These are phyloP conservation scores for Chalciporus piperatoides DNA, from an alignment of 1,284 basidiomycete genomes.

Conservation along the genomic window DNA sequence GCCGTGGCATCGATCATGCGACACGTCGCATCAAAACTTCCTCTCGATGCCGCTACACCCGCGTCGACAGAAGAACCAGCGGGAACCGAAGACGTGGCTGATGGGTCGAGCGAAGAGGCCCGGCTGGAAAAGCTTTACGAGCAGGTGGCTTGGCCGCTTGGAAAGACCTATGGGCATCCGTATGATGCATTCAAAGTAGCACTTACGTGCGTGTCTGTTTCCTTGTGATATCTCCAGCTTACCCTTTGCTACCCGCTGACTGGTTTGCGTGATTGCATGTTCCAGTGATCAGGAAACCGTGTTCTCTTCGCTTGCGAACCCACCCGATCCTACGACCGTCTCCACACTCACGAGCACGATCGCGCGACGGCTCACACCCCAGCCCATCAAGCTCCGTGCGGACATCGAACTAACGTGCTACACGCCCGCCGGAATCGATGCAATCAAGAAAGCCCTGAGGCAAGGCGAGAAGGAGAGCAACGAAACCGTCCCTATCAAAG, in stretches of 20 bases:
- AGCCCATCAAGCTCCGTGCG: constrained; percentile 98
- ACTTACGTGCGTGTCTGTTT: constrained; percentile 65
- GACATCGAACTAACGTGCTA: constrained; percentile 99
- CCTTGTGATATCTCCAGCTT: neutral
- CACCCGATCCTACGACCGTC: constrained; percentile 60
- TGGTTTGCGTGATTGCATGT: constrained; percentile 4
- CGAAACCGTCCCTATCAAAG: constrained; percentile 94
- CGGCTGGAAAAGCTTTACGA: constrained; percentile 86
- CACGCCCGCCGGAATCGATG: constrained; percentile 95
- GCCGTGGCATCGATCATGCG: constrained; percentile 91
- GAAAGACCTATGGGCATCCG: constrained; percentile 89
- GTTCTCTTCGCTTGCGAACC: constrained; percentile 67
- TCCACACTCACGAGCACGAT: constrained; percentile 81
- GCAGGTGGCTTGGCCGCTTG: constrained; percentile 90
- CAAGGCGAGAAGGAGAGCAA: constrained; percentile 88
- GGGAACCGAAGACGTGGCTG: constrained; percentile 33
- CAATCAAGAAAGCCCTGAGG: constrained; percentile 89
- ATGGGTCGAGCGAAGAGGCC: constrained; percentile 63
- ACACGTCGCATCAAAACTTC: constrained; percentile 88
- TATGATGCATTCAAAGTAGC: constrained; percentile 99
- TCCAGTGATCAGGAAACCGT: constrained; percentile 83
- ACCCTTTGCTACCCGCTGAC: neutral
- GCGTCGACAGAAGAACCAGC: constrained; percentile 15
- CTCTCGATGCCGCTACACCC: constrained; percentile 36
- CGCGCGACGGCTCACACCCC: constrained; percentile 92